Evolutionary conservation across 257 asterid genomes (phyloP).

Genomic region (Nicotiana otophora): DNA sequence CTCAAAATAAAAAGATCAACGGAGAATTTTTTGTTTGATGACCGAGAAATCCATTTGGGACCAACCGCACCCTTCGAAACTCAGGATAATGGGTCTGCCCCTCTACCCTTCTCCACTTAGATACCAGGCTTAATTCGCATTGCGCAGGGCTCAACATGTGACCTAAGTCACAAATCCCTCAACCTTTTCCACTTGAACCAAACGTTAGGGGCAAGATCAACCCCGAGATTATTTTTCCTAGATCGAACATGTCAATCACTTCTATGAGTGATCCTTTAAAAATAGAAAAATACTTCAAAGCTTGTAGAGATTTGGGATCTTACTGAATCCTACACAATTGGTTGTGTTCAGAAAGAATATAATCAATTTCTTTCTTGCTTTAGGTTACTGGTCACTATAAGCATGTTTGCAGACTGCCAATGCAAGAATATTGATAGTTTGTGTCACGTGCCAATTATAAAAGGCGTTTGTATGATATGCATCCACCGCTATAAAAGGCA

Average conservation of each 20-base stretch:
- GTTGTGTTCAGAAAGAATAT: not conserved
- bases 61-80: too few species aligned
- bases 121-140: too few species aligned
- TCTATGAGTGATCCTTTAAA: not conserved
- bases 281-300: not conserved
- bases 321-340: not conserved
- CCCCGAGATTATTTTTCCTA: not conserved
- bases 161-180: too few species aligned
- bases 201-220: too few species aligned
- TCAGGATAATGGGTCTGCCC: too few species aligned
- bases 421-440: not conserved
- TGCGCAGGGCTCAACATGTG: too few species aligned
- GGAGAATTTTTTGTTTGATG: too few species aligned
- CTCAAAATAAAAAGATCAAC: not conserved
- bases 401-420: not conserved
- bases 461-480: not conserved
- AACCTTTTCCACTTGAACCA: too few species aligned
- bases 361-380: not conserved
- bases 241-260: not conserved
- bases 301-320: not conserved
- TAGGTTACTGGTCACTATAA: not conserved
- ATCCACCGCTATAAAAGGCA: not conserved
- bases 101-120: too few species aligned
- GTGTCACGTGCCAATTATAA: not conserved
- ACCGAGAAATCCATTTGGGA: too few species aligned